These are phyloP conservation scores for Torulaspora globosa DNA, from an alignment of 1,139 yeast species.

Conservation along the genomic window DNA sequence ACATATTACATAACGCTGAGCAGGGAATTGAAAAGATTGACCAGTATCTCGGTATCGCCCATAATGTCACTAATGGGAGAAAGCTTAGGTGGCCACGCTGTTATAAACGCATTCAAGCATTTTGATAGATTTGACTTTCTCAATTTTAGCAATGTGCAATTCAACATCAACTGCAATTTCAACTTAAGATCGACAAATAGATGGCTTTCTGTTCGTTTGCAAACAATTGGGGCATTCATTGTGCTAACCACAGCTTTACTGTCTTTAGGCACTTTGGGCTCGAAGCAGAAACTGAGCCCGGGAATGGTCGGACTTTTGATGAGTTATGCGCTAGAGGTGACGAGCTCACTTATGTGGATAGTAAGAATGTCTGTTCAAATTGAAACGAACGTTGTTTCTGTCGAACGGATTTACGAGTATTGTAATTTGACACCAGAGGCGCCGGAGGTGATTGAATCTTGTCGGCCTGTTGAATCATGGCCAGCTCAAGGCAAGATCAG, in stretches of 20 bases:
- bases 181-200: conserved; percentile 56
- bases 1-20: conserved; percentile 50
- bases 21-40: conserved; percentile 54
- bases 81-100: conserved; percentile 56
- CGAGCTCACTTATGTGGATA: conserved; percentile 55
- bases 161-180: conserved; percentile 56
- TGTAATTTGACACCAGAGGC: conserved; percentile 62
- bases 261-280: conserved; percentile 50
- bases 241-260: conserved; percentile 56
- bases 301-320: conserved; percentile 72
- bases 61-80: conserved; percentile 64
- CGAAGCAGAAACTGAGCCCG: conserved; percentile 50
- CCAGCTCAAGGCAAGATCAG: conserved; percentile 55
- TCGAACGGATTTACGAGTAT: conserved; percentile 72
- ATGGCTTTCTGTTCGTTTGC: conserved; percentile 70
- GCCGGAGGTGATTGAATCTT: conserved; percentile 37
- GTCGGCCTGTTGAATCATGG: conserved; percentile 47
- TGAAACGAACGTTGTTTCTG: conserved; percentile 71
- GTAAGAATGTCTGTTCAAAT: conserved; percentile 68
- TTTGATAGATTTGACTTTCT: conserved; percentile 49
- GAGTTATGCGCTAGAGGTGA: conserved; percentile 66
- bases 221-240: conserved; percentile 62
- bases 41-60: conserved; percentile 52
- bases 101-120: conserved; percentile 55
- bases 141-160: conserved; percentile 58